These are phyloP conservation scores for Ampelomyces quisqualis DNA, from an alignment of 2,329 filamentous ascomycete genomes.

Conservation along the genomic window DNA sequence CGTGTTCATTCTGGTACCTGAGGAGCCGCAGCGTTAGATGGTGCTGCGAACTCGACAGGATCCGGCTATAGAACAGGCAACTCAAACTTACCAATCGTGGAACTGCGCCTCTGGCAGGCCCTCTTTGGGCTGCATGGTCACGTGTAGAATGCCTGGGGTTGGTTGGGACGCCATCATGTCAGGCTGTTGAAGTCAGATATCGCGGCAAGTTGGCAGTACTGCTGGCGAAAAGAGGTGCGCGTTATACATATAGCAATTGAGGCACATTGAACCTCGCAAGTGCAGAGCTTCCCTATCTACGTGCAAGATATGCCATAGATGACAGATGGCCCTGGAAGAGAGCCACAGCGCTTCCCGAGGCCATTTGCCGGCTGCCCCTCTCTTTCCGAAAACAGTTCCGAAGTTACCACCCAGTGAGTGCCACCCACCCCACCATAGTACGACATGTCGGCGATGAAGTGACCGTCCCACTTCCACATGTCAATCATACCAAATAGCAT, in stretches of 20 bases:
- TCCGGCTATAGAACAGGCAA: slow-evolving; percentile 19
- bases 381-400: slow-evolving; percentile 18
- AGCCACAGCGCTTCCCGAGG: slow-evolving; percentile 33
- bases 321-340: slow-evolving; percentile 7
- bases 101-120: slow-evolving; percentile 68
- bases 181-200: background rate
- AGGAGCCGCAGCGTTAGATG: slow-evolving; percentile 36
- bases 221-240: no score
- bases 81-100: slow-evolving; percentile 60
- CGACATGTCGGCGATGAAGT: no score
- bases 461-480: background rate
- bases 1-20: slow-evolving; percentile 85
- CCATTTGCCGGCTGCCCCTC: slow-evolving; percentile 39
- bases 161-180: slow-evolving; percentile 46
- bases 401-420: no score
- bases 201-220: background rate
- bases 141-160: slow-evolving; percentile 71
- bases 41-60: slow-evolving; percentile 17
- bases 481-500: slow-evolving; percentile 86
- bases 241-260: no score
- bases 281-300: no score
- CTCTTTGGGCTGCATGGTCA: slow-evolving; percentile 78
- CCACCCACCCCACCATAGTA: no score
- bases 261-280: no score
- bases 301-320: no score